These are phyloP conservation scores for Esteya vermicola DNA, from an alignment of 2,329 filamentous ascomycete species.

Conservation along the genomic window DNA sequence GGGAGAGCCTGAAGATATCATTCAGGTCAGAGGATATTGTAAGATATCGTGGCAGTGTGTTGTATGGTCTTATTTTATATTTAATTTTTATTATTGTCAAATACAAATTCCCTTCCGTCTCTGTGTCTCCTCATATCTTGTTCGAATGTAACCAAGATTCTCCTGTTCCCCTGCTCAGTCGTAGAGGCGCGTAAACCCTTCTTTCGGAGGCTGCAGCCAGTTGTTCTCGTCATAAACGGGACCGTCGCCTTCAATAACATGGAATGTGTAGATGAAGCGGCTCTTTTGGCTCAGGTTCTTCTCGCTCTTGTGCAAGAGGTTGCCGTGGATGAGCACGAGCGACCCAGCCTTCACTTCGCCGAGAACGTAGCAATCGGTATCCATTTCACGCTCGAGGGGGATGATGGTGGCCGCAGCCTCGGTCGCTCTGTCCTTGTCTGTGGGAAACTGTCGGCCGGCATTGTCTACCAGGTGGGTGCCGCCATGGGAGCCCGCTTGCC, in stretches of 20 bases:
- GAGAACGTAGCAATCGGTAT: slow-evolving; percentile 52
- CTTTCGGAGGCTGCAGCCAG: slow-evolving; percentile 77
- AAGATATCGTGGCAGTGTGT: not conserved
- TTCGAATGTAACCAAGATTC: no score
- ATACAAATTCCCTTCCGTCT: no score
- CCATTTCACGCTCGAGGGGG: slow-evolving; percentile 16
- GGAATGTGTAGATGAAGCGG: slow-evolving; percentile 93
- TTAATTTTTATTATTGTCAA: no score
- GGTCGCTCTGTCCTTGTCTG: slow-evolving; percentile 21
- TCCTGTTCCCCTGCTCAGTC: no score
- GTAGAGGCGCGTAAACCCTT: slow-evolving; percentile 62
- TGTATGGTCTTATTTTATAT: no score
- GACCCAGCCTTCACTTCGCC: slow-evolving; percentile 85
- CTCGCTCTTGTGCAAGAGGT: slow-evolving; percentile 91
- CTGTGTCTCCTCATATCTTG: no score
- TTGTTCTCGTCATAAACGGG: slow-evolving; percentile 72
- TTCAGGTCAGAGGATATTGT: not conserved
- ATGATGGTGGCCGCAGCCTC: slow-evolving; percentile 10
- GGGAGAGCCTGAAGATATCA: not conserved
- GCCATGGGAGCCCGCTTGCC: slow-evolving; percentile 30
- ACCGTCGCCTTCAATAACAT: slow-evolving; percentile 66
- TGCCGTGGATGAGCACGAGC: slow-evolving; percentile 88
- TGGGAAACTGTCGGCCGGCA: slow-evolving; percentile 47
- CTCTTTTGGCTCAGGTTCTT: slow-evolving; percentile 77
- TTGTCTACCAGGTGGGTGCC: slow-evolving; percentile 64